Conservation (phyloP, 2,329 filamentous ascomycete species). For the Aureobasidium subglaciale region DNA sequence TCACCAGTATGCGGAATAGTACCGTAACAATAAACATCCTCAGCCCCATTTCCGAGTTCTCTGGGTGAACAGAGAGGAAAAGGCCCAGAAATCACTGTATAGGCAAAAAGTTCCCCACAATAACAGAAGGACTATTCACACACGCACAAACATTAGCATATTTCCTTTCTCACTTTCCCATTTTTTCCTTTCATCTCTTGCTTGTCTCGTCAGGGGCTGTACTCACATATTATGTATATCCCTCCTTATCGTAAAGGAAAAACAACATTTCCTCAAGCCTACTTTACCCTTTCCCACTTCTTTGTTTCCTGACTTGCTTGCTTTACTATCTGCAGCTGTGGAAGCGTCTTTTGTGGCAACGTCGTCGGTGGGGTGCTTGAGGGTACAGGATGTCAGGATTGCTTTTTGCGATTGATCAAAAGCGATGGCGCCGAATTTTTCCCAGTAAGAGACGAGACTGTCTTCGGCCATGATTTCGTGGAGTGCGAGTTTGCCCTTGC, state of each 20-base stretch:
- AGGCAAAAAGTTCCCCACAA: slow-evolving; percentile 93
- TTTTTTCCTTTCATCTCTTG: not conserved
- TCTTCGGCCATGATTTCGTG: slow-evolving; percentile 96
- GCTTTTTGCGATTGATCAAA: slow-evolving; percentile 93
- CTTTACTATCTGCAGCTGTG: not conserved
- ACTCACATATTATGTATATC: slow-evolving; percentile 95
- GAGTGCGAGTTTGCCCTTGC: slow-evolving; percentile 81
- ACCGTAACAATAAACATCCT: too few relatives aligned
- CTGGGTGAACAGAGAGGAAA: too few relatives aligned
- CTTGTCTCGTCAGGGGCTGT: not conserved
- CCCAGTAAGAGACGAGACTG: slow-evolving; percentile 94
- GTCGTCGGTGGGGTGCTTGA: slow-evolving; percentile 65
- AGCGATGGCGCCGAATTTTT: slow-evolving; percentile 96
- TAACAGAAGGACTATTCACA: slow-evolving; percentile 70
- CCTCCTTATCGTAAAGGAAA: slow-evolving; percentile 91
- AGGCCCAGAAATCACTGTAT: slow-evolving; percentile 53
- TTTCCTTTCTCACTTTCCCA: not conserved
- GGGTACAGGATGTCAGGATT: slow-evolving; percentile 82
- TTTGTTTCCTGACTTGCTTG: slow-evolving; percentile 34
- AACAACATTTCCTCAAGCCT: slow-evolving; percentile 65
- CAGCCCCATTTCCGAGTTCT: too few relatives aligned
- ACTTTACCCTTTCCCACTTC: slow-evolving; percentile 60
- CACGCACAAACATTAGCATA: not conserved
- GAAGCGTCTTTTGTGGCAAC: not conserved
- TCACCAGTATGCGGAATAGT: too few relatives aligned